Evolutionary conservation across 2,329 filamentous ascomycete genomes (phyloP).

Genomic region (Berkeleyomyces basicola): DNA sequence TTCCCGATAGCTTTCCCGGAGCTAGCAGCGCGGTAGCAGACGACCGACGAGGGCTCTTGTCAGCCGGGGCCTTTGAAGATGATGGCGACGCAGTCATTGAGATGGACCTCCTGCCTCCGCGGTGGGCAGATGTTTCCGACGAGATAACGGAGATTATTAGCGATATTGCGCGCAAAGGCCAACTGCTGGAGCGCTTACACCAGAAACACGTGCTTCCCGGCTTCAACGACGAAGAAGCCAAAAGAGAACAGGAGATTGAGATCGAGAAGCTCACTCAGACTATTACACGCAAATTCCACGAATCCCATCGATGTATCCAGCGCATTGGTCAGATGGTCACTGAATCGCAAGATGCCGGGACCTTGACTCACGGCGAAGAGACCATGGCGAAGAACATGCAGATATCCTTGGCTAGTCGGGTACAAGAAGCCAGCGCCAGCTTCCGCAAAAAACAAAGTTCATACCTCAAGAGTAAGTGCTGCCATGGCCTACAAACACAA

Average conservation of each 20-base stretch:
- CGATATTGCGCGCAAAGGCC: conserved; percentile 66
- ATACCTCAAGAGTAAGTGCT: conserved; percentile 71
- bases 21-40: conserved; percentile 27
- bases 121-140: conserved; percentile 91
- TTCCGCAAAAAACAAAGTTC: conserved; percentile 97
- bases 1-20: conserved; percentile 41
- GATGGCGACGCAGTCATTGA: conserved; percentile 93
- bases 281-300: conserved; percentile 77
- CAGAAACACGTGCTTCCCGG: conserved; percentile 94
- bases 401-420: conserved; percentile 69
- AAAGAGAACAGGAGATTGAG: conserved; percentile 69
- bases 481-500: neutral
- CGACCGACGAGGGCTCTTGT: conserved; percentile 64
- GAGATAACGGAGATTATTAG: conserved; percentile 73
- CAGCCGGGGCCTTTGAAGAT: conserved; percentile 58
- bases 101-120: conserved; percentile 89
- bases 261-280: conserved; percentile 83
- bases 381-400: conserved; percentile 95
- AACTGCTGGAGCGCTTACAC: conserved; percentile 77
- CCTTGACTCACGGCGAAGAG: conserved; percentile 69
- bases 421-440: conserved; percentile 78
- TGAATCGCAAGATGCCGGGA: conserved; percentile 57
- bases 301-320: conserved; percentile 79
- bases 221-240: conserved; percentile 88
- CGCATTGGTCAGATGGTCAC: conserved; percentile 73